phyloP scores from a whole-genome alignment of 1,139 yeast species.

The Petasospora rhodanensis region DNA sequence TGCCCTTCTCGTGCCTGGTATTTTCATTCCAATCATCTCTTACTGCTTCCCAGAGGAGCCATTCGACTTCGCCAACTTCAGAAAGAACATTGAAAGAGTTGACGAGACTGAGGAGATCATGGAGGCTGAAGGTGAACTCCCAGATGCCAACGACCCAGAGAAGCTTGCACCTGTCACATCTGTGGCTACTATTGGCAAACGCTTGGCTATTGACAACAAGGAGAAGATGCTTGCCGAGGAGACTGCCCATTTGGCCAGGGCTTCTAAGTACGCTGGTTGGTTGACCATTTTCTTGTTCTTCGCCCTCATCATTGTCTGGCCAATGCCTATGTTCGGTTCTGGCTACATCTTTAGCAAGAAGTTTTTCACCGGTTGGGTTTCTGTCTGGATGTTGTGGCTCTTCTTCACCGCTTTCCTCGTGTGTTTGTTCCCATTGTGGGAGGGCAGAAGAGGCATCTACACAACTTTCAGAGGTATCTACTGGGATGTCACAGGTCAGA shows the following conservation, averaged over 20 bases:
- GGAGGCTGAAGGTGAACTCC: slow-evolving; percentile 32
- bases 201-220: slow-evolving; percentile 36
- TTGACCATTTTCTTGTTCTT: slow-evolving; percentile 56
- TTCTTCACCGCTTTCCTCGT: slow-evolving; percentile 55
- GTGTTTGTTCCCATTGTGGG: slow-evolving; percentile 57
- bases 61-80: slow-evolving; percentile 66
- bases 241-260: slow-evolving; percentile 38
- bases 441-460: slow-evolving; percentile 61
- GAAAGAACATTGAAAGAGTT: slow-evolving; percentile 48
- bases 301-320: slow-evolving; percentile 67
- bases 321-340: slow-evolving; percentile 85
- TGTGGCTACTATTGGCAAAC: slow-evolving; percentile 37
- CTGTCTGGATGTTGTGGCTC: slow-evolving; percentile 70
- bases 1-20: slow-evolving; percentile 69
- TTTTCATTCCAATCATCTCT: slow-evolving; percentile 66
- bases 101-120: slow-evolving; percentile 62
- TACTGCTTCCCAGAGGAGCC: slow-evolving; percentile 60
- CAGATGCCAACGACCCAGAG: slow-evolving; percentile 34
- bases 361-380: slow-evolving; percentile 83
- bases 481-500: slow-evolving; percentile 80
- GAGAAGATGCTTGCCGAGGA: slow-evolving; percentile 41
- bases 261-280: slow-evolving; percentile 51
- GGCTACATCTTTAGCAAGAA: slow-evolving; percentile 63
- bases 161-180: slow-evolving; percentile 34
- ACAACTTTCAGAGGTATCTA: slow-evolving; percentile 69